Conservation (phyloP, 495 filamentous ascomycete species). For the Alectoria sarmentosa region DNA sequence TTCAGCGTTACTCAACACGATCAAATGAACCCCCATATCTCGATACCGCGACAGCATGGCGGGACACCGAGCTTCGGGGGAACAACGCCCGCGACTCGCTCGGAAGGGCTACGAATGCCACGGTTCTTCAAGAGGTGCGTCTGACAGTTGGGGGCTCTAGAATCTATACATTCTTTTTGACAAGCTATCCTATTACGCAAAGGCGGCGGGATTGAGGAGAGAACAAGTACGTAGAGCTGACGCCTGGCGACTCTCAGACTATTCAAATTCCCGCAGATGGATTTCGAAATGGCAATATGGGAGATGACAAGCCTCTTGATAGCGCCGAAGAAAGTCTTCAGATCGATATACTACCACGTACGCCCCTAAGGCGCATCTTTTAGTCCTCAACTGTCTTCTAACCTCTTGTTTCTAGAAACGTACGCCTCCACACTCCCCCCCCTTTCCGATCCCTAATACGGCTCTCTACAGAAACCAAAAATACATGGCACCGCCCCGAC, state of each 20-base stretch:
- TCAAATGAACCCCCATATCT: conserved; percentile 57
- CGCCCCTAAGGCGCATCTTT: too few species aligned
- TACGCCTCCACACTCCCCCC: conserved; percentile 30
- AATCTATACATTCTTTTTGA: too few species aligned
- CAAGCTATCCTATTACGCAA: too few species aligned
- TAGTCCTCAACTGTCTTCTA: too few species aligned
- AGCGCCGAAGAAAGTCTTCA: conserved; percentile 70
- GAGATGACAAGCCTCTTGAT: conserved; percentile 70
- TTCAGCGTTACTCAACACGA: background rate
- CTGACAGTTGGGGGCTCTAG: background rate
- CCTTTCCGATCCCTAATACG: conserved; percentile 19
- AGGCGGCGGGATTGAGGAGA: background rate
- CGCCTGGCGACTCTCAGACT: conserved; percentile 33
- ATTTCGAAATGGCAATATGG: conserved; percentile 72
- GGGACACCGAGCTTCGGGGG: conserved; percentile 46
- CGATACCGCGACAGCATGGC: conserved; percentile 53
- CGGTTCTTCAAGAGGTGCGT: conserved; percentile 49
- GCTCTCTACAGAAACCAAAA: conserved; percentile 55
- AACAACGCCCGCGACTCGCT: conserved; percentile 41
- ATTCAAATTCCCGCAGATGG: conserved; percentile 64
- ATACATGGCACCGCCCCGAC: conserved; percentile 70
- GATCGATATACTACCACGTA: conserved; percentile 72
- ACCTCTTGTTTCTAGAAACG: too few species aligned
- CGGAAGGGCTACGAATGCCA: conserved; percentile 49
- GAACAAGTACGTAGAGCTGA: background rate